Conservation (phyloP, 176 grass and related monocot species). For the Musa beccarii region DNA sequence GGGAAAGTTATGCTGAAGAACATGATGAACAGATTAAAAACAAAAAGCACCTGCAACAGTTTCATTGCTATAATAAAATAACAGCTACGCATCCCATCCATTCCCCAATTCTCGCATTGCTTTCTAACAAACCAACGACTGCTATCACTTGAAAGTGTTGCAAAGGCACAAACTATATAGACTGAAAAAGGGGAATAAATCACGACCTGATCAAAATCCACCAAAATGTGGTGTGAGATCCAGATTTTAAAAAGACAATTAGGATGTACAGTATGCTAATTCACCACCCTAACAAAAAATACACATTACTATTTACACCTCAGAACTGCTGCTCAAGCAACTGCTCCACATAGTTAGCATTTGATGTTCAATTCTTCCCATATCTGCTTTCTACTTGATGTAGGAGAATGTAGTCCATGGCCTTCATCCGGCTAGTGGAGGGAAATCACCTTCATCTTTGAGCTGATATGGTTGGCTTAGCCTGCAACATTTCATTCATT, state of each 20-base stretch:
- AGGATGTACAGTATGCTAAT: conserved; percentile 23
- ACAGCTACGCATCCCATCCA: not conserved
- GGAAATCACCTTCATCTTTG: conserved; percentile 79
- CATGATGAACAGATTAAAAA: not conserved
- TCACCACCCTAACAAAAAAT: conserved; percentile 4
- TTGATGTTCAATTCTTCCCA: not conserved
- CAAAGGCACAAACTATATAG: not conserved
- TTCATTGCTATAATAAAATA: not conserved
- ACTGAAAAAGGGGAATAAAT: not conserved
- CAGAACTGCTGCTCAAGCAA: not conserved
- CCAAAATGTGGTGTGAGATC: not conserved
- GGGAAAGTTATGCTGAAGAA: not conserved
- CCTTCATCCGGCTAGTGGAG: conserved; percentile 58
- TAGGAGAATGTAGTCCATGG: not conserved
- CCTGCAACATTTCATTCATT: conserved; percentile 30
- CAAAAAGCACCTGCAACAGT: not conserved
- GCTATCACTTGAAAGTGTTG: not conserved
- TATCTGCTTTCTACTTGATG: not conserved
- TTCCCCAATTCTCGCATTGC: not conserved
- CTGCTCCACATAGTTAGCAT: conserved; percentile 6
- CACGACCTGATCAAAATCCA: not conserved
- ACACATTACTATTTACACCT: not conserved
- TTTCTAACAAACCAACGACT: not conserved
- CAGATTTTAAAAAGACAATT: not conserved
- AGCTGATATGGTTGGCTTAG: conserved; percentile 49